These are phyloP conservation scores for Picea glauca DNA, from an alignment of 75 land plant species.

Conservation along the genomic window DNA sequence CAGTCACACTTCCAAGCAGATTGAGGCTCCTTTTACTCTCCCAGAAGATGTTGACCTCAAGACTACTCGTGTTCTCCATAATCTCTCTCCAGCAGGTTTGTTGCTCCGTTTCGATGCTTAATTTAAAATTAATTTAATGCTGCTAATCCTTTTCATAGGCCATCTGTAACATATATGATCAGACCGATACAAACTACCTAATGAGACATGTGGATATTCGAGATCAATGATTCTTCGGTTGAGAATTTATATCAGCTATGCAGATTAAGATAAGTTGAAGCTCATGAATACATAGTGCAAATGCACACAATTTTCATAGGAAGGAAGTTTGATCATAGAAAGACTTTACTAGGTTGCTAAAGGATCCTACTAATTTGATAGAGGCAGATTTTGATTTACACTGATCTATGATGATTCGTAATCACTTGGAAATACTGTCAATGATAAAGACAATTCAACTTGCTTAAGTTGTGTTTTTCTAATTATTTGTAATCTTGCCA, in stretches of 20 bases:
- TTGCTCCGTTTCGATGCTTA: background rate
- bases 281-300: background rate
- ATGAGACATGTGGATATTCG: background rate
- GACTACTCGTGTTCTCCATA: conserved; percentile 42
- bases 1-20: conserved; percentile 11
- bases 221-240: background rate
- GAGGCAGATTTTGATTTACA: background rate
- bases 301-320: background rate
- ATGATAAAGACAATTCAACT: background rate
- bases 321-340: conserved; percentile 1
- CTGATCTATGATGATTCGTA: background rate
- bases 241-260: background rate
- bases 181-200: background rate
- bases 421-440: background rate
- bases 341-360: background rate
- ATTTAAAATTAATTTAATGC: background rate
- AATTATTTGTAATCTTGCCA: too few relatives aligned
- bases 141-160: background rate
- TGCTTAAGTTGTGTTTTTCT: background rate
- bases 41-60: conserved; percentile 25
- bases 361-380: too few relatives aligned
- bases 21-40: background rate
- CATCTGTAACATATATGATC: background rate
- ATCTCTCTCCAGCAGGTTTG: conserved; percentile 42
- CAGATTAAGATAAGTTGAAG: background rate